Conservation (phyloP, 371 early-diverging fungal genomes). For the Conidiobolus incongruus region DNA sequence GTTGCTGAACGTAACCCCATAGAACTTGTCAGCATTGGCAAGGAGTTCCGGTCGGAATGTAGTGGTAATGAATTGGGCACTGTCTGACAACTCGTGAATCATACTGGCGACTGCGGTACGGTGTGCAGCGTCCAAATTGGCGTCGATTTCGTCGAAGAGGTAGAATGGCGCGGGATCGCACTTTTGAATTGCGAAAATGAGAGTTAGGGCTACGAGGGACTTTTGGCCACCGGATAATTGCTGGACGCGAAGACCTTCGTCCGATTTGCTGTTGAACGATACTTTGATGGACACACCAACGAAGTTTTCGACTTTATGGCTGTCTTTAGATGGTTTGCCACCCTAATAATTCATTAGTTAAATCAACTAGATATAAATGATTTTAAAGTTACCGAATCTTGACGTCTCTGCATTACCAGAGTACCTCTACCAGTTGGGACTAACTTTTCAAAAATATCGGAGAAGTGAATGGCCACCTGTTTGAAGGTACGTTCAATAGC, state of each 20-base stretch:
- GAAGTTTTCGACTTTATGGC: conserved; percentile 1
- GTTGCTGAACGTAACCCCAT: conserved; percentile 83
- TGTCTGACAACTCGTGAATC: conserved; percentile 67
- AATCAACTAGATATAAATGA: no score
- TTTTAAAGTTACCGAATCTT: conserved; percentile 22
- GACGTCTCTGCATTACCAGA: conserved; percentile 57
- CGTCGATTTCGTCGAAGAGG: conserved; percentile 99
- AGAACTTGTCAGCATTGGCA: conserved; percentile 77
- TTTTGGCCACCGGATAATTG: conserved; percentile 99
- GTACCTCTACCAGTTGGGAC: conserved; percentile 78
- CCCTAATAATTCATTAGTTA: no score
- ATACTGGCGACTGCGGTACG: conserved; percentile 82
- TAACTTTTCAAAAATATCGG: conserved; percentile 69
- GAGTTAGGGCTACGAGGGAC: conserved; percentile 87
- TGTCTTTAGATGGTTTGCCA: no score
- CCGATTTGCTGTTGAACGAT: conserved; percentile 67
- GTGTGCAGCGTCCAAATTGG: conserved; percentile 94
- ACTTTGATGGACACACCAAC: conserved; percentile 17
- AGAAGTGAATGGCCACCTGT: conserved; percentile 71
- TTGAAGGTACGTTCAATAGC: conserved; percentile 90
- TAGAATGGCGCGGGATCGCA: conserved; percentile 99
- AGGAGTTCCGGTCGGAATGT: conserved; percentile 94
- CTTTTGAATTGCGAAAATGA: conserved; percentile 97
- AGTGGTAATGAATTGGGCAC: conserved; percentile 92
- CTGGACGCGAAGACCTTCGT: conserved; percentile 81